Conservation (phyloP, 345 rosid species). For the Boechera divaricarpa region DNA sequence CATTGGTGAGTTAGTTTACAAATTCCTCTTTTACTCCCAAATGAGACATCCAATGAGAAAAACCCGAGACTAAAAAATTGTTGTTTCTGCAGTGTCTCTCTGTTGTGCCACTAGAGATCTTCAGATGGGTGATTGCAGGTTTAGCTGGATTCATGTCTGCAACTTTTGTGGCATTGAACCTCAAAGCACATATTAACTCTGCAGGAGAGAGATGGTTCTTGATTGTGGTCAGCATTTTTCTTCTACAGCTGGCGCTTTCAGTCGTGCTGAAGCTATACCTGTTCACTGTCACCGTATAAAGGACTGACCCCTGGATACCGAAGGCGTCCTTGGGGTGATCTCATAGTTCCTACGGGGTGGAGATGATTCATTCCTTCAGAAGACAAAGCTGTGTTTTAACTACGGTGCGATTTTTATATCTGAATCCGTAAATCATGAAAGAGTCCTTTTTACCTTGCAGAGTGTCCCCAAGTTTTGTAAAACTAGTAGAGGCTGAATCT, state of each 20-base stretch:
- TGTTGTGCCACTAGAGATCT: slow-evolving; percentile 78
- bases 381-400: slow-evolving; percentile 8
- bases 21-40: neutral
- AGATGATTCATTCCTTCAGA: neutral
- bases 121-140: slow-evolving; percentile 89
- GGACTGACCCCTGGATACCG: too few relatives aligned
- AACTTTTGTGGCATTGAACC: slow-evolving; percentile 82
- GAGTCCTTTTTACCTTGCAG: neutral
- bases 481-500: slow-evolving; percentile 2
- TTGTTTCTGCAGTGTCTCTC: slow-evolving; percentile 77
- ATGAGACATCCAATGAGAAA: neutral
- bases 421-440: neutral
- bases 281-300: slow-evolving; percentile 57
- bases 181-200: slow-evolving; percentile 78
- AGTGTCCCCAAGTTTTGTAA: slow-evolving; percentile 12
- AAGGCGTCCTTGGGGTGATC: too few relatives aligned
- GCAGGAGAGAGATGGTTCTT: slow-evolving; percentile 92
- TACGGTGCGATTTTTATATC: neutral
- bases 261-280: slow-evolving; percentile 76
- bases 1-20: slow-evolving; percentile 56
- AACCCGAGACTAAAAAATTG: too few relatives aligned
- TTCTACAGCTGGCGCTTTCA: slow-evolving; percentile 83
- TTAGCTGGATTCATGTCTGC: slow-evolving; percentile 96
- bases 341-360: too few relatives aligned
- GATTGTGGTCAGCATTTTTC: slow-evolving; percentile 80